These are phyloP conservation scores for Aureobasidium mangrovei DNA, from an alignment of 2,329 filamentous ascomycete genomes.

Conservation along the genomic window DNA sequence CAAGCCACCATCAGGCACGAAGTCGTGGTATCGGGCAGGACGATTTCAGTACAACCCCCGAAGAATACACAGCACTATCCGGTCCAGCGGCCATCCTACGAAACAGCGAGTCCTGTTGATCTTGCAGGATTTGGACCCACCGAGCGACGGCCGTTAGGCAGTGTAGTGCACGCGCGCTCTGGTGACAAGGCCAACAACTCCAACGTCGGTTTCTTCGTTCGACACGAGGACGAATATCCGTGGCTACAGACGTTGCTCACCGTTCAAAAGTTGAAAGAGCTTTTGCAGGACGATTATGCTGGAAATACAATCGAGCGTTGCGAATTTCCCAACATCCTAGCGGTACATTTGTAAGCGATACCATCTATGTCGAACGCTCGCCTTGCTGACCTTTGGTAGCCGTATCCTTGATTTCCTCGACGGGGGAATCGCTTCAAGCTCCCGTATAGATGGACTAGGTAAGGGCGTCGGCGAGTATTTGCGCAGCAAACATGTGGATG, in stretches of 20 bases:
- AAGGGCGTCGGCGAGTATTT: conserved; percentile 15
- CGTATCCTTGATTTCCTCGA: conserved; percentile 15
- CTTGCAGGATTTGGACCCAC: conserved; percentile 30
- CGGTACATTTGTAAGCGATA: conserved; percentile 29
- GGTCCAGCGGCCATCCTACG: conserved; percentile 21
- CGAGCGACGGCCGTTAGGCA: conserved; percentile 30
- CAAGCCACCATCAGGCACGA: conserved; percentile 24
- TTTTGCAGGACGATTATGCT: conserved; percentile 28
- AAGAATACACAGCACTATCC: conserved; percentile 13
- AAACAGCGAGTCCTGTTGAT: conserved; percentile 23
- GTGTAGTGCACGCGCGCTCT: conserved; percentile 27
- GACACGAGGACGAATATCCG: conserved; percentile 26
- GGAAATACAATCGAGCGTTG: conserved; percentile 31
- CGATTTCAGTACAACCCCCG: conserved; percentile 5
- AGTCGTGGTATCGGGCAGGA: conserved; percentile 2
- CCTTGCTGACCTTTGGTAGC: background rate
- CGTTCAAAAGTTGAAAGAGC: conserved; percentile 20
- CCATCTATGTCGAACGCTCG: no score
- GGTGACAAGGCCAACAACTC: conserved; percentile 29
- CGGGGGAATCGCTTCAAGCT: conserved; percentile 11
- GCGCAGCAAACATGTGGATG: conserved; percentile 11
- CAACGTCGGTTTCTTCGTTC: conserved; percentile 35
- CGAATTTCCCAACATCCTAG: conserved; percentile 31
- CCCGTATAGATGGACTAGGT: conserved; percentile 13
- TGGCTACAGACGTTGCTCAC: conserved; percentile 26